phyloP scores from a whole-genome alignment of 441 rosid species.

The Capsella rubella region DNA sequence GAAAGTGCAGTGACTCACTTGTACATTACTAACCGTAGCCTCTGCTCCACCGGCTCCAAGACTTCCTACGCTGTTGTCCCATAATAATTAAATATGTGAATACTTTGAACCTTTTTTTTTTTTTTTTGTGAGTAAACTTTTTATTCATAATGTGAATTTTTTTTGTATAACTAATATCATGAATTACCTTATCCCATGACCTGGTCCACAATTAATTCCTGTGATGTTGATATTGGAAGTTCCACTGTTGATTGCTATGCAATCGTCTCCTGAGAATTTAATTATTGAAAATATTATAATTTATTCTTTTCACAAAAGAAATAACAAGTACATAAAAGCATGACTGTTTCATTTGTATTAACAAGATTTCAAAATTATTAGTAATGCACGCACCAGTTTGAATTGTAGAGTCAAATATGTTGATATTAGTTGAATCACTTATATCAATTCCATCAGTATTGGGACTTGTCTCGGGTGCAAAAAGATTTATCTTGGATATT shows the following conservation, averaged over 20 bases:
- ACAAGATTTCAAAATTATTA: too few relatives aligned
- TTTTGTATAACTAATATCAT: not conserved
- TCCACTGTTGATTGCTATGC: conserved; percentile 41
- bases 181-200: conserved; percentile 47
- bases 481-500: conserved; percentile 28
- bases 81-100: not conserved
- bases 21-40: conserved; percentile 33
- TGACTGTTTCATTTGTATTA: too few relatives aligned
- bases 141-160: not conserved
- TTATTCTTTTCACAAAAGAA: not conserved
- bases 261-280: conserved; percentile 39
- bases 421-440: conserved; percentile 24
- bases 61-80: conserved; percentile 42
- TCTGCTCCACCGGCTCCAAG: conserved; percentile 29
- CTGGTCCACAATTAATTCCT: conserved; percentile 42
- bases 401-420: conserved; percentile 35
- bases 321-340: not conserved
- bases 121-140: not conserved
- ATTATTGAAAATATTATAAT: not conserved
- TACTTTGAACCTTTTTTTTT: not conserved
- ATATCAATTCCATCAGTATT: conserved; percentile 46
- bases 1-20: conserved; percentile 37
- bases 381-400: conserved; percentile 28
- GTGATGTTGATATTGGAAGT: conserved; percentile 38
- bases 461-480: conserved; percentile 41